phyloP scores from a whole-genome alignment of 1,284 basidiomycete species.

The Cystobasidium sp. region DNA sequence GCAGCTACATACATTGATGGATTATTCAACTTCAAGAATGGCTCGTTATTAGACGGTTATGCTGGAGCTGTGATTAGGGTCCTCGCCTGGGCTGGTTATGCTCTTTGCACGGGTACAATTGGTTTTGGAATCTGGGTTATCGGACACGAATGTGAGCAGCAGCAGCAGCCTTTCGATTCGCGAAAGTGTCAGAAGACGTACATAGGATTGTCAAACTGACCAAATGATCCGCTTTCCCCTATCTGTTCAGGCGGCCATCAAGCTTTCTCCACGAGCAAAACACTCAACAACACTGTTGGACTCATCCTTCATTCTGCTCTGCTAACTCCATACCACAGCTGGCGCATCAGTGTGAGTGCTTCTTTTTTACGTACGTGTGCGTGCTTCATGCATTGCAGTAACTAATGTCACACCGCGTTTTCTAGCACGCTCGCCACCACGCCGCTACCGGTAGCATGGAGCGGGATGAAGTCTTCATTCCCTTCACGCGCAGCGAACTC shows the following conservation, averaged over 20 bases:
- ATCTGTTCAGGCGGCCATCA: conserved; percentile 74
- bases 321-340: conserved; percentile 96
- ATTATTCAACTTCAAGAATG: conserved; percentile 63
- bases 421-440: conserved; percentile 86
- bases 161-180: too few relatives aligned
- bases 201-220: too few relatives aligned
- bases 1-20: conserved; percentile 71
- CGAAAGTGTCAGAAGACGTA: too few relatives aligned
- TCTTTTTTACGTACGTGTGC: neutral
- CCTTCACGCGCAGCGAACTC: conserved; percentile 77
- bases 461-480: conserved; percentile 96
- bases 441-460: conserved; percentile 93
- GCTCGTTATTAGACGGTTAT: conserved; percentile 45
- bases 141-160: conserved; percentile 57
- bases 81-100: conserved; percentile 79
- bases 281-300: conserved; percentile 89
- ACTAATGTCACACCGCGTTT: neutral
- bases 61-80: conserved; percentile 64
- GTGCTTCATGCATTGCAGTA: neutral
- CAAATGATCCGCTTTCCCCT: neutral
- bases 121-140: conserved; percentile 94
- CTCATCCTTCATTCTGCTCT: conserved; percentile 92
- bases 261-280: conserved; percentile 93
- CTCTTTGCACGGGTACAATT: conserved; percentile 79
- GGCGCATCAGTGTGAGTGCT: conserved; percentile 75